These are phyloP conservation scores for Patellifolia procumbens DNA, from an alignment of 179 eudicot species.

Conservation along the genomic window DNA sequence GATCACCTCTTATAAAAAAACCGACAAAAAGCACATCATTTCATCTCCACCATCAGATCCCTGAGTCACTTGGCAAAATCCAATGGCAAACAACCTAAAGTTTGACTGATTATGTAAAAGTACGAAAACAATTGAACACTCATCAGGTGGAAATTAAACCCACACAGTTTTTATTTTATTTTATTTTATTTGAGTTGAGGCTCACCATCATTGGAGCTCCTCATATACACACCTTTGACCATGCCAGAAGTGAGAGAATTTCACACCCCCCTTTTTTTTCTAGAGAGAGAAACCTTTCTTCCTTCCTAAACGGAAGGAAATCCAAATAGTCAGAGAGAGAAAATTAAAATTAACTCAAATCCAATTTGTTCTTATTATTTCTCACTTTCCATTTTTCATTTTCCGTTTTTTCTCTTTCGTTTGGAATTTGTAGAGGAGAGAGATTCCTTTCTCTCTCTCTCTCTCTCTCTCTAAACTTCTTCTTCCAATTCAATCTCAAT, in stretches of 20 bases:
- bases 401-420: not conserved
- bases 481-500: not conserved
- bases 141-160: not conserved
- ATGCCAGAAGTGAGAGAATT: conserved; percentile 13
- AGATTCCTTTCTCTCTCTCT: conserved; percentile 18
- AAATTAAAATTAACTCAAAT: not conserved
- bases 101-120: conserved; percentile 9
- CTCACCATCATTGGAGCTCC: conserved; percentile 31
- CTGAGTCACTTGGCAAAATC: not conserved
- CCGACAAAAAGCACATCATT: not conserved
- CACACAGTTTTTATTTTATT: too few species aligned
- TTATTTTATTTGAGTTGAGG: too few species aligned
- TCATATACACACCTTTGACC: conserved; percentile 25
- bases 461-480: not conserved
- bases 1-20: not conserved
- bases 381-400: not conserved
- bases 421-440: conserved; percentile 15
- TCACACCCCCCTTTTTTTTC: not conserved
- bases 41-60: conserved; percentile 20
- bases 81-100: conserved; percentile 14
- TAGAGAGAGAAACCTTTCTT: conserved; percentile 1
- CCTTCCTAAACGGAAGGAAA: not conserved
- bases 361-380: not conserved
- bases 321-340: too few species aligned
- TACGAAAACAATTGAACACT: not conserved